These are phyloP conservation scores for Melaleuca alternifolia DNA, from an alignment of 345 rosid species.

Conservation along the genomic window DNA sequence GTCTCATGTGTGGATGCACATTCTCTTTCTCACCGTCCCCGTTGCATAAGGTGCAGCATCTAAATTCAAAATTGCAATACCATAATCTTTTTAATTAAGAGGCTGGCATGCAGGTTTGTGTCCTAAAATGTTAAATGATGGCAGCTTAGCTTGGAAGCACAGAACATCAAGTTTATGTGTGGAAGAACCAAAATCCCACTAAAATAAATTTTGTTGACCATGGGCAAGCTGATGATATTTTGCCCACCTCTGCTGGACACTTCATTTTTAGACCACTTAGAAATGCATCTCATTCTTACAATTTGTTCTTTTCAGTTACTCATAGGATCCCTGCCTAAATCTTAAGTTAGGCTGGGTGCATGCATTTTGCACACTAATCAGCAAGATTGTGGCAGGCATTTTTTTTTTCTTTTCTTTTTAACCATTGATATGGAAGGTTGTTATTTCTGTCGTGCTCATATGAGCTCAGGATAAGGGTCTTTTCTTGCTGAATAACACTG, in stretches of 20 bases:
- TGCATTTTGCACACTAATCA: not conserved
- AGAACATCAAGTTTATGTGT: not conserved
- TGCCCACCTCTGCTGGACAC: not conserved
- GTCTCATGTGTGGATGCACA: not conserved
- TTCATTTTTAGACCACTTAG: not conserved
- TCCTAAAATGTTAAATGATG: not conserved
- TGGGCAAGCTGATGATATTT: not conserved
- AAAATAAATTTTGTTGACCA: not conserved
- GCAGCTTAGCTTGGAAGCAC: not conserved
- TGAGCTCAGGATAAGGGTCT: not conserved
- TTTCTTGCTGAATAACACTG: not conserved
- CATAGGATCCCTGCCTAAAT: not conserved
- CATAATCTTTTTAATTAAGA: not conserved
- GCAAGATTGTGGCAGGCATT: not conserved
- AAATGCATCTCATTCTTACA: not conserved
- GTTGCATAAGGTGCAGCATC: not conserved
- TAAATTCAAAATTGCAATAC: not conserved
- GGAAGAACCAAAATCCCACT: not conserved
- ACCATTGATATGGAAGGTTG: not conserved
- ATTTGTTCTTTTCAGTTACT: not conserved
- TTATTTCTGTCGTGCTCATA: not conserved
- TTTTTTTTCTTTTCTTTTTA: not conserved
- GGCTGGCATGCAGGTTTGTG: not conserved
- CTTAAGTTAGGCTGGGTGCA: not conserved
- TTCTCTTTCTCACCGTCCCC: not conserved